phyloP scores from a whole-genome alignment of 1,139 yeast species.

The Yamadazyma epiphylla region DNA sequence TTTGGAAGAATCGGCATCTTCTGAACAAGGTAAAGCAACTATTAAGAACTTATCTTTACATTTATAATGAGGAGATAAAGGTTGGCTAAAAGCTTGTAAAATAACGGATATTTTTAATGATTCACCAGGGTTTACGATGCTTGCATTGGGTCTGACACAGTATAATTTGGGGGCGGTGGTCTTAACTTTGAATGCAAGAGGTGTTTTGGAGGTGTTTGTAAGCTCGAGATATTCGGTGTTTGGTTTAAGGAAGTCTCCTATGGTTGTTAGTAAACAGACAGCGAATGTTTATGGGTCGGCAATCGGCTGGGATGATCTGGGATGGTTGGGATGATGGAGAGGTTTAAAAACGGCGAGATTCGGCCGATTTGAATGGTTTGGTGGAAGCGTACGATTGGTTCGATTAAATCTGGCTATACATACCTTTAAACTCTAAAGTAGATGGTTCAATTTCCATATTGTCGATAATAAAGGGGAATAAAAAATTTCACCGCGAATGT shows the following conservation, averaged over 20 bases:
- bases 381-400: conserved; percentile 1
- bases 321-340: too few relatives aligned
- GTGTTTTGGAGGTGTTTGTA: conserved; percentile 58
- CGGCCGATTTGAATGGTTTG: too few relatives aligned
- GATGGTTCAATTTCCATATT: conserved; percentile 61
- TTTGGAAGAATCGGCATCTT: conserved; percentile 47
- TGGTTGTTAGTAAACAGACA: neutral
- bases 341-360: too few relatives aligned
- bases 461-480: conserved; percentile 6
- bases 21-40: conserved; percentile 77
- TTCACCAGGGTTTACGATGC: conserved; percentile 72
- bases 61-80: conserved; percentile 67
- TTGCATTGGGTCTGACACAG: conserved; percentile 95
- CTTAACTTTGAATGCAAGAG: conserved; percentile 90
- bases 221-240: conserved; percentile 68
- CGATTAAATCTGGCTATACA: conserved; percentile 25
- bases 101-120: conserved; percentile 73
- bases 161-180: conserved; percentile 97
- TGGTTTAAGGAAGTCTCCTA: conserved; percentile 69
- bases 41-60: conserved; percentile 92
- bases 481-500: neutral
- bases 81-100: conserved; percentile 77
- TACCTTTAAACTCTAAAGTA: conserved; percentile 70
- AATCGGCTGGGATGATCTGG: too few relatives aligned
- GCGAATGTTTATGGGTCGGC: too few relatives aligned